These are phyloP conservation scores for Carex scoparia DNA, from an alignment of 176 grass and related monocot genomes.

Conservation along the genomic window DNA sequence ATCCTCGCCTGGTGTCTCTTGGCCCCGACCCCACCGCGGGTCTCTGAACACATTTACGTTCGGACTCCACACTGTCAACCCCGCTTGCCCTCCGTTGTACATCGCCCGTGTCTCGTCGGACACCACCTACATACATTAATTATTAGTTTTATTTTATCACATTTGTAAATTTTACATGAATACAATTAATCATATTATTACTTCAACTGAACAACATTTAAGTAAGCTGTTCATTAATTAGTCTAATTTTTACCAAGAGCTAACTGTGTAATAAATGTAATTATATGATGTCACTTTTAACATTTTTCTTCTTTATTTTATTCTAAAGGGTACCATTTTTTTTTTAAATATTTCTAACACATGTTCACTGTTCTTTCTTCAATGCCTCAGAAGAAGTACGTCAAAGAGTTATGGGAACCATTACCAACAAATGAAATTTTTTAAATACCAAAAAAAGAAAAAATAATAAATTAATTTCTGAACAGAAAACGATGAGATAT, in stretches of 20 bases:
- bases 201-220: background rate
- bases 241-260: background rate
- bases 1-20: constrained; percentile 90
- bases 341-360: background rate
- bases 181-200: background rate
- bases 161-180: background rate
- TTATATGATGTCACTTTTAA: background rate
- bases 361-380: background rate
- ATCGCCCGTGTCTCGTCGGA: constrained; percentile 73
- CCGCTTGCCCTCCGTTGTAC: constrained; percentile 70
- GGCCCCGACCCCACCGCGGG: constrained; percentile 77
- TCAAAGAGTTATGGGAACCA: background rate
- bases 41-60: constrained; percentile 91
- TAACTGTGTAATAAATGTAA: background rate
- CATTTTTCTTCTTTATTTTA: background rate
- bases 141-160: background rate
- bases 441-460: background rate
- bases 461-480: background rate
- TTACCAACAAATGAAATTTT: background rate
- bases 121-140: constrained; percentile 36
- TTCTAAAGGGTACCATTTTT: background rate
- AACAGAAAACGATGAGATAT: constrained; percentile 5
- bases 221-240: background rate
- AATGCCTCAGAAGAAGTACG: background rate
- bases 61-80: constrained; percentile 75